Evolutionary conservation across 176 grass and related monocot species (phyloP), one percentile per base, ranked within the genome.

Genomic region (Hordeum vulgare): DNA sequence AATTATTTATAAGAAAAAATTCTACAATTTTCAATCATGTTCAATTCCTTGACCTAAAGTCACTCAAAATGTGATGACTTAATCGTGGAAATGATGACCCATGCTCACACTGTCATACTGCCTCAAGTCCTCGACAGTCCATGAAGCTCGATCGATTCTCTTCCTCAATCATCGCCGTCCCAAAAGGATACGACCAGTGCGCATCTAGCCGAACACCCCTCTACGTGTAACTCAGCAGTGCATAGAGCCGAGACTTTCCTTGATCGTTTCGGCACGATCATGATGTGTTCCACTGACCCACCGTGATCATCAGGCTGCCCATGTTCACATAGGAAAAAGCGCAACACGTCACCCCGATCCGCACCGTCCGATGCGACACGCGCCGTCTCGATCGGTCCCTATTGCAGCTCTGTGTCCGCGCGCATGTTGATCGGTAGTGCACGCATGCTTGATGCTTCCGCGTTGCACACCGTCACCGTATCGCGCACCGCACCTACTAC

Each of bases 251-350:
- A 15, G 28, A 54, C 73, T 72, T 88, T 63, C 1, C 81, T 40
- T 61, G 14, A 63, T 18, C 9, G 53, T 24, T 71, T 41, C 28
- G 10, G 23, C 63, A 12, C 8, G 6, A 8, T 47, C 59, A 44
- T 74, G 61, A 75, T 41, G 35, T 13, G 20, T 14, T 47, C 75
- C 24, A 85, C 82, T 80, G 13, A 81, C 70, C 82, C 87, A 89
- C 82, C 41, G 36, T 34, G 4, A 65, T 80, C 53, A 24, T 36
- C 14, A 59, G 8, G 3, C 5, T 9, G 24, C 0, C 41, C 37
- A 47, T 29, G 35, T 44, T 84, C 76, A 44, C 36, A 76, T 23
- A 7, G n/a, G 40, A 24, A 66, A 60, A 57, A 35, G 40, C 14
- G 27, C 14, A 56, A 42, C 87, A 71, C 71, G 10, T 89, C 82